Conservation (phyloP, 2,329 filamentous ascomycete species). For the Sporothrix brunneoviolacea region DNA sequence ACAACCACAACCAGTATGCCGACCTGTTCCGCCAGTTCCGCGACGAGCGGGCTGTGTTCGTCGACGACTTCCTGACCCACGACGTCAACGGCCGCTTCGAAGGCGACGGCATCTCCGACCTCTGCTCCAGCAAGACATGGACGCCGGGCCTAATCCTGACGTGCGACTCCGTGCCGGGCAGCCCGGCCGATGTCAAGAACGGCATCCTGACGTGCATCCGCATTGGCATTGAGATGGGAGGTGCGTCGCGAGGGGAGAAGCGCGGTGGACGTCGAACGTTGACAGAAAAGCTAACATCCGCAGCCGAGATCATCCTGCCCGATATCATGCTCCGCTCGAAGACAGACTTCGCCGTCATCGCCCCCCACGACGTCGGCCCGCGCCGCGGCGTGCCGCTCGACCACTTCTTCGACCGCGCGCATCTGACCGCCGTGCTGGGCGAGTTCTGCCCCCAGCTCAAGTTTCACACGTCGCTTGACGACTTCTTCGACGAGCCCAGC, state of each 20-base stretch:
- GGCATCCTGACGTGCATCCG: constrained; percentile 39
- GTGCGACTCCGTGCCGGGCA: constrained; percentile 37
- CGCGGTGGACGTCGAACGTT: no score
- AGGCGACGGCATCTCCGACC: constrained; percentile 24
- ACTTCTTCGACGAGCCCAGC: constrained; percentile 28
- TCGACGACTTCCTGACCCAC: constrained; percentile 27
- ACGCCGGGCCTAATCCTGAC: constrained; percentile 35
- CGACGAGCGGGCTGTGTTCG: constrained; percentile 28
- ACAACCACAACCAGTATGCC: constrained; percentile 8
- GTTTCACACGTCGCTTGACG: constrained; percentile 29
- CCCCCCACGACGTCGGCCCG: constrained; percentile 23
- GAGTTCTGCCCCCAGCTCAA: constrained; percentile 32
- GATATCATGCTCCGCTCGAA: constrained; percentile 28
- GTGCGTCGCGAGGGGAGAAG: no score
- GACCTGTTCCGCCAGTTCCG: constrained; percentile 25
- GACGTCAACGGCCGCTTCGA: constrained; percentile 29
- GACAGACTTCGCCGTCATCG: constrained; percentile 23
- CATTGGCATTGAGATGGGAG: constrained; percentile 41
- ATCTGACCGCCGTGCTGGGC: constrained; percentile 26
- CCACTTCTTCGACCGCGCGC: constrained; percentile 30
- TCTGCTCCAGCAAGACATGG: constrained; percentile 35
- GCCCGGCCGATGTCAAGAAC: constrained; percentile 38
- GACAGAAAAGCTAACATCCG: background rate
- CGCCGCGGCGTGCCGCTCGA: constrained; percentile 25
- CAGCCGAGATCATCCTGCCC: constrained; percentile 33